Conservation (phyloP, 2,329 filamentous ascomycete genomes). For the Monosporascus sp. region DNA sequence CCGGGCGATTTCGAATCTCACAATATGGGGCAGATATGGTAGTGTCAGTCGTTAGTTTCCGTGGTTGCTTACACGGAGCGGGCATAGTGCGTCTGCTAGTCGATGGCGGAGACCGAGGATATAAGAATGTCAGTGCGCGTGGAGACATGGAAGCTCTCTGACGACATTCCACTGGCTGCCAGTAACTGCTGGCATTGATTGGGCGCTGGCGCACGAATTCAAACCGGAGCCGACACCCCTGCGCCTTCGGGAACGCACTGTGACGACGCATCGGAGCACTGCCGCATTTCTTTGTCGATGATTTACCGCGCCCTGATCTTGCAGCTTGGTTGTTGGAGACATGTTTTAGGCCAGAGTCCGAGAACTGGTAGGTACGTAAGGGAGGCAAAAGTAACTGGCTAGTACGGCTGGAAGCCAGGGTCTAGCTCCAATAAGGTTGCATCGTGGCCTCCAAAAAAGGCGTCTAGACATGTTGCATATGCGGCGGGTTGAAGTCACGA, state of each 20-base stretch:
- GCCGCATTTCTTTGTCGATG: not conserved
- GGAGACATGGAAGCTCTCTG: slow-evolving; percentile 22
- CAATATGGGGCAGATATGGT: slow-evolving; percentile 21
- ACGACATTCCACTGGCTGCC: slow-evolving; percentile 27
- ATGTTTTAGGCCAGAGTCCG: not conserved
- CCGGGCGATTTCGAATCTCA: slow-evolving; percentile 23
- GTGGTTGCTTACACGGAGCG: not conserved
- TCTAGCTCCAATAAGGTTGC: not conserved
- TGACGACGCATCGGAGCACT: not conserved
- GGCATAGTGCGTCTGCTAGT: slow-evolving; percentile 16
- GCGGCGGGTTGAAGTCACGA: not conserved
- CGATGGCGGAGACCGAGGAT: slow-evolving; percentile 29
- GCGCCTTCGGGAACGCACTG: slow-evolving; percentile 22
- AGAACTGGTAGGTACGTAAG: not conserved
- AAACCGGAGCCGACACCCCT: slow-evolving; percentile 29
- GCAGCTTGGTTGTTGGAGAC: not conserved
- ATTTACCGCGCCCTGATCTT: not conserved
- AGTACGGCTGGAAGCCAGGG: not conserved
- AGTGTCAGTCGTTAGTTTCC: not conserved
- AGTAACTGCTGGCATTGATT: slow-evolving; percentile 18
- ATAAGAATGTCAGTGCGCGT: slow-evolving; percentile 25
- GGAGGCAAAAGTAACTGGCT: not conserved
- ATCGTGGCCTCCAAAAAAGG: not conserved
- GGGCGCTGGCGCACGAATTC: slow-evolving; percentile 29
- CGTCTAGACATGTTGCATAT: not conserved